phyloP scores from a whole-genome alignment of 306 rosid species.

The Vachellia collinsii region DNA sequence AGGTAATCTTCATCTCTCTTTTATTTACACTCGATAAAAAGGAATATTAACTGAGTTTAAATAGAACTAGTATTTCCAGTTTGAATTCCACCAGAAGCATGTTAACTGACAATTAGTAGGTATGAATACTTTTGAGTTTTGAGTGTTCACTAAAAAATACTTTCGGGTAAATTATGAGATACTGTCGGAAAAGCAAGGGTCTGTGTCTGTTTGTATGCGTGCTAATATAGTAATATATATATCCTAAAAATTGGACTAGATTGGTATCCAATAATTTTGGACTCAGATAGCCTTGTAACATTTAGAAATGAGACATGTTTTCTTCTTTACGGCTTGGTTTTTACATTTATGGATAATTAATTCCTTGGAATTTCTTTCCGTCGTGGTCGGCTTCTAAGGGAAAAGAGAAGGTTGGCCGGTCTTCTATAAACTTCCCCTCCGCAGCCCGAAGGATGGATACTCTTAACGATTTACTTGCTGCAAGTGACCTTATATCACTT shows the following conservation, averaged over 20 bases:
- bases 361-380: conserved; percentile 6
- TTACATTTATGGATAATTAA: neutral
- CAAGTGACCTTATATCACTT: conserved; percentile 93
- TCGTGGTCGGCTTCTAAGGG: conserved; percentile 45
- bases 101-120: conserved; percentile 19
- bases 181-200: neutral
- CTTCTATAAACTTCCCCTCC: conserved; percentile 63
- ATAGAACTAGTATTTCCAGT: neutral
- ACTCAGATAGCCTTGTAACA: neutral
- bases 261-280: neutral
- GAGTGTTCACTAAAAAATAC: neutral
- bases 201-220: neutral
- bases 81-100: conserved; percentile 18
- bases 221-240: neutral
- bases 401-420: conserved; percentile 45
- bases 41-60: neutral
- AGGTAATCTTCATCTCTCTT: neutral
- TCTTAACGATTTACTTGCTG: conserved; percentile 94
- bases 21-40: neutral
- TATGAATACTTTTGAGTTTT: neutral
- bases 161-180: no score
- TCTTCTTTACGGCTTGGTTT: neutral
- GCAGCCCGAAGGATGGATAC: conserved; percentile 99
- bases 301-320: neutral
- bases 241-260: neutral